These are phyloP conservation scores for Colletotrichum lentis DNA, from an alignment of 2,329 filamentous ascomycete species.

Conservation along the genomic window DNA sequence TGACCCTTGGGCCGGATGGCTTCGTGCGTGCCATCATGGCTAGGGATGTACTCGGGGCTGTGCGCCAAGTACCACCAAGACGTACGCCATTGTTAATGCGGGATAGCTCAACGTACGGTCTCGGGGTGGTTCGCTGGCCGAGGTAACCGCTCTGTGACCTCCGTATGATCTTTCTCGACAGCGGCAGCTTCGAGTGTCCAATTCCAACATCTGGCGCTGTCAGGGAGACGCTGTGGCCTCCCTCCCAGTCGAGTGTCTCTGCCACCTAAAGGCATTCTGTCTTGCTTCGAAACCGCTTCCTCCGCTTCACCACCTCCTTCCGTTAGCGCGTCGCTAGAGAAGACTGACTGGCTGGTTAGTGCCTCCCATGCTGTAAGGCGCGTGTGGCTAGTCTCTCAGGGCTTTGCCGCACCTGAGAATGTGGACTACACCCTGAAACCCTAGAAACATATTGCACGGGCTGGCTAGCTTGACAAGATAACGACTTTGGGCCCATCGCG, in stretches of 20 bases:
- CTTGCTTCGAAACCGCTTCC: constrained; percentile 21
- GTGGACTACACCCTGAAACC: constrained; percentile 28
- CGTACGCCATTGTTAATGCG: background rate
- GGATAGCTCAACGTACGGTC: constrained; percentile 13
- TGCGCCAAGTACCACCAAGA: constrained; percentile 18
- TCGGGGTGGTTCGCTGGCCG: constrained; percentile 8
- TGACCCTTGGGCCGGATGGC: constrained; percentile 5
- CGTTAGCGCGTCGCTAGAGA: constrained; percentile 12
- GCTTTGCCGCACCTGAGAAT: constrained; percentile 30
- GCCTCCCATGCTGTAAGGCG: background rate
- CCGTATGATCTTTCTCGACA: background rate
- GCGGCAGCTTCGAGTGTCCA: constrained; percentile 19
- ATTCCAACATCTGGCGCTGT: constrained; percentile 16
- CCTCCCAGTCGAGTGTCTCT: constrained; percentile 15
- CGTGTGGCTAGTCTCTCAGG: constrained; percentile 8
- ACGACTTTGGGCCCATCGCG: constrained; percentile 17
- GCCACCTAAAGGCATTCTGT: constrained; percentile 7
- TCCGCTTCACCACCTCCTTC: constrained; percentile 2
- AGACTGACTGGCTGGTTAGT: background rate
- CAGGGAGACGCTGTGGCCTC: constrained; percentile 9
- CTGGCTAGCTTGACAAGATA: constrained; percentile 3
- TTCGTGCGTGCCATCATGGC: constrained; percentile 20
- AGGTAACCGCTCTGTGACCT: too few species aligned
- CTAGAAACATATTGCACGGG: constrained; percentile 12
- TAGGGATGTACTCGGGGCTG: constrained; percentile 18